phyloP scores from a whole-genome alignment of 2,329 filamentous ascomycete species.

The Fusarium musae region DNA sequence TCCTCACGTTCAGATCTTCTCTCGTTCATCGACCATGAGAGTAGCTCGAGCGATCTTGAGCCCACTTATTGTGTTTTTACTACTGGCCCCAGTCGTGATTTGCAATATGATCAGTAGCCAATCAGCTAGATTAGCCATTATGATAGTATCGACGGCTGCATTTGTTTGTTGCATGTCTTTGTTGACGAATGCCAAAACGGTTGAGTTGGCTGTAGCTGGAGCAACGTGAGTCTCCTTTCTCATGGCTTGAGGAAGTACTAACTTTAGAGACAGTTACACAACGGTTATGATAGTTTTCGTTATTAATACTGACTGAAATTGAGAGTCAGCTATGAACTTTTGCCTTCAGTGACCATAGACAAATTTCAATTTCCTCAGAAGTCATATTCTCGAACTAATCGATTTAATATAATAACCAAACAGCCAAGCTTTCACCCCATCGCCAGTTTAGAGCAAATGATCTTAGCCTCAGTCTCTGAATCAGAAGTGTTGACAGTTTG shows the following conservation, averaged over 20 bases:
- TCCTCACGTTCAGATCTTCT: neutral
- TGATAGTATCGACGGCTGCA: neutral
- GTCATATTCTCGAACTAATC: neutral
- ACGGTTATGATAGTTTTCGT: neutral
- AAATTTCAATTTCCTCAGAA: no score
- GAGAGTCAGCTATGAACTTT: rapidly evolving
- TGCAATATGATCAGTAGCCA: neutral
- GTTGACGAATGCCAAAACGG: neutral
- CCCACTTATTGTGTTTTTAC: rapidly evolving
- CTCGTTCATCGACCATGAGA: neutral
- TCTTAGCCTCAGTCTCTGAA: neutral
- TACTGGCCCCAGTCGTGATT: neutral
- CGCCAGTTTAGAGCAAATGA: neutral
- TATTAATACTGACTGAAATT: neutral
- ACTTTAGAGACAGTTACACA: neutral
- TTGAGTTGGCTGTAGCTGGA: neutral
- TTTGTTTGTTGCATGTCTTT: neutral
- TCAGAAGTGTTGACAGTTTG: no score
- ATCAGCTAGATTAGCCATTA: neutral
- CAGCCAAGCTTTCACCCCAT: neutral
- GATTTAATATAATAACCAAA: rapidly evolving
- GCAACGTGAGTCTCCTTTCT: neutral
- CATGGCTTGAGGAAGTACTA: rapidly evolving
- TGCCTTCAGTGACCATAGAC: rapidly evolving
- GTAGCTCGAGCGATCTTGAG: neutral